These are phyloP conservation scores for Kandelia obovata DNA, from an alignment of 345 rosid genomes.

Conservation along the genomic window DNA sequence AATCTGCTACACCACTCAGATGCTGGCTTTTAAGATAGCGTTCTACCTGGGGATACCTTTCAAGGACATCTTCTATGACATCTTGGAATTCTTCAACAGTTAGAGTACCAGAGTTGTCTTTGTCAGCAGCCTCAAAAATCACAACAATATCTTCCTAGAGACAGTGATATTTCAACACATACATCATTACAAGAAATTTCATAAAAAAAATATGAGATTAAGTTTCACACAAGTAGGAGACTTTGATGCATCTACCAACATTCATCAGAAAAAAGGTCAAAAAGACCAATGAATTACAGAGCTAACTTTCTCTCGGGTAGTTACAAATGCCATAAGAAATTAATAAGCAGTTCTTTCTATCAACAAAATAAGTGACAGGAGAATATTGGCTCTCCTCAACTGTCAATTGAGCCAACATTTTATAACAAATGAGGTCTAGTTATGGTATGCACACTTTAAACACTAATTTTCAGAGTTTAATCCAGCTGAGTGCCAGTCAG, in stretches of 20 bases:
- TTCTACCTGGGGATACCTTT: conserved; percentile 81
- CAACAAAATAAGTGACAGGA: not conserved
- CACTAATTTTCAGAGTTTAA: not conserved
- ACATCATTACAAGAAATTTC: not conserved
- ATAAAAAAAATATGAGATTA: not conserved
- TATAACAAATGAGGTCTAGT: not conserved
- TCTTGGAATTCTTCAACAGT: conserved; percentile 65
- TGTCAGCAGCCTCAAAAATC: conserved; percentile 84
- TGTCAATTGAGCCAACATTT: not conserved
- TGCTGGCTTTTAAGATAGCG: conserved; percentile 66
- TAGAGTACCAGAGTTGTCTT: conserved; percentile 76
- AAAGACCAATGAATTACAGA: too few relatives aligned
- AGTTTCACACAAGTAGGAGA: not conserved
- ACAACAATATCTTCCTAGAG: conserved; percentile 61
- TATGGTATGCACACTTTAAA: not conserved
- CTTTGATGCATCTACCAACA: not conserved
- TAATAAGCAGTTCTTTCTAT: not conserved
- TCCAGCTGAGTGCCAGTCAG: not conserved
- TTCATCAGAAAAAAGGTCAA: not conserved
- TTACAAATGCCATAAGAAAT: not conserved
- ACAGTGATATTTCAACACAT: not conserved
- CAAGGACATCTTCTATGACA: conserved; percentile 66
- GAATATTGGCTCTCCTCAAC: not conserved
- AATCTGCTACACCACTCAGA: conserved; percentile 48
- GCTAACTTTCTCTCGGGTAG: not conserved